A percentile compares a stretch with the other conserved stretches of the same genome.
Conservation (phyloP, 2,329 filamentous ascomycete genomes). For the Xylariaceae sp. region DNA sequence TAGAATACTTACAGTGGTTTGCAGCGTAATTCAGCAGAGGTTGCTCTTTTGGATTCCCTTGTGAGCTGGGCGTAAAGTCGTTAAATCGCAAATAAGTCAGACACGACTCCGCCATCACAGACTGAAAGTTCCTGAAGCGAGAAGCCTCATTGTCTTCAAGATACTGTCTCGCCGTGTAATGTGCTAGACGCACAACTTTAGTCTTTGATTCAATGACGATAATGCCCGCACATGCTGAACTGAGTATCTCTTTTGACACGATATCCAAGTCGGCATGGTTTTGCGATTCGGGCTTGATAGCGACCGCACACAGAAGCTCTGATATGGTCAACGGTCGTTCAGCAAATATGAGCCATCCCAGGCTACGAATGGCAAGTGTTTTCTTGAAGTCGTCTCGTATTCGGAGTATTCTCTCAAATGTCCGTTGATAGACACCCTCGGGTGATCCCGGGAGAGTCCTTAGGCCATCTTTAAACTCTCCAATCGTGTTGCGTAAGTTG, state of each 20-base stretch:
- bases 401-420: slow-evolving; percentile 4
- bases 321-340: slow-evolving; percentile 1
- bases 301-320: slow-evolving; percentile 6
- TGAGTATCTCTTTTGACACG: slow-evolving; percentile 3
- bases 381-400: background rate
- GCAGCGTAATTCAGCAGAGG: slow-evolving; percentile 6
- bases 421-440: slow-evolving; percentile 1
- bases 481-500: background rate
- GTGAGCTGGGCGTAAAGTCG: background rate
- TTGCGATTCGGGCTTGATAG: background rate
- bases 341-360: slow-evolving; percentile 5
- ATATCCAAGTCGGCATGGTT: background rate
- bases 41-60: background rate
- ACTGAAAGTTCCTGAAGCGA: slow-evolving; percentile 1
- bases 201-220: slow-evolving; percentile 5
- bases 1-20: background rate
- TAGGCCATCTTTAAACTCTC: background rate
- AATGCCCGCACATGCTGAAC: slow-evolving; percentile 5
- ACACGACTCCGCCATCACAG: slow-evolving; percentile 1
- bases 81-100: slow-evolving; percentile 4
- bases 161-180: slow-evolving; percentile 7
- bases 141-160: background rate
- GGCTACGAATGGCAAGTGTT: background rate
- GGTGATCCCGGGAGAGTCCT: slow-evolving; percentile 4
- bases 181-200: slow-evolving; percentile 6